Percentiles rank a stretch among this genome's conserved stretches.
phyloP scores from a whole-genome alignment of 805 yeast species.

The Cyberlindnera bimundalis region DNA sequence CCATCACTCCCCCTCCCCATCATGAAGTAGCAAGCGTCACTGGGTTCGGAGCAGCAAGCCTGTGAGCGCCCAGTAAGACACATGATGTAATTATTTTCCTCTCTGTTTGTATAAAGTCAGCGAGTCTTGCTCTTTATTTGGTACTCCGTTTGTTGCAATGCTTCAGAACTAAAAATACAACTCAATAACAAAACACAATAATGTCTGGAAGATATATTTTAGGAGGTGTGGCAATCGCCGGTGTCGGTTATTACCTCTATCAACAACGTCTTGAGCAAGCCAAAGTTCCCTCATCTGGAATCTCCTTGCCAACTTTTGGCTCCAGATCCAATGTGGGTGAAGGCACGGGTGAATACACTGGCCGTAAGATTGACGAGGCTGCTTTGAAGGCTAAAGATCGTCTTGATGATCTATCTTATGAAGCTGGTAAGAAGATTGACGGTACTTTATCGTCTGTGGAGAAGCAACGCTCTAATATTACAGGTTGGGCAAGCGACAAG shows the following conservation, averaged over 20 bases:
- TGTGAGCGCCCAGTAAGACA: no score
- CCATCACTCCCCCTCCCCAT: no score
- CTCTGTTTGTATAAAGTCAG: no score
- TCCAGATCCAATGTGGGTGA: slow-evolving; percentile 5
- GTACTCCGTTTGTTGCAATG: no score
- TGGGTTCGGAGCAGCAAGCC: no score
- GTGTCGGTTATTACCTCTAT: slow-evolving; percentile 26
- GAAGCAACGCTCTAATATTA: slow-evolving; percentile 13
- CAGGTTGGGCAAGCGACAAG: slow-evolving; percentile 25
- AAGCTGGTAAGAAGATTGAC: slow-evolving; percentile 23
- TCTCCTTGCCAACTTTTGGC: slow-evolving; percentile 12
- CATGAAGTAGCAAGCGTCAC: no score
- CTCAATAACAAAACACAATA: neutral
- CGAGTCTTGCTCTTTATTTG: no score
- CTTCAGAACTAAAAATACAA: neutral
- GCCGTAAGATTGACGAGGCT: slow-evolving; percentile 27
- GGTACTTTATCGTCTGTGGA: slow-evolving; percentile 13
- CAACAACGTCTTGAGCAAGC: slow-evolving; percentile 23
- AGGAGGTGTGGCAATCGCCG: slow-evolving; percentile 27
- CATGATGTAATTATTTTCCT: no score
- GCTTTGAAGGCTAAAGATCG: slow-evolving; percentile 17
- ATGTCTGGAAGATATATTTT: slow-evolving; percentile 18
- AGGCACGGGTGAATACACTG: slow-evolving; percentile 23
- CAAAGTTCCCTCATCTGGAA: slow-evolving; percentile 1
- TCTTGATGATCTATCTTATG: slow-evolving; percentile 15